A percentile compares a stretch with the other conserved stretches of the same genome.
These are phyloP conservation scores for Xylariaceae sp. DNA, from an alignment of 2,329 filamentous ascomycete species.

Conservation along the genomic window DNA sequence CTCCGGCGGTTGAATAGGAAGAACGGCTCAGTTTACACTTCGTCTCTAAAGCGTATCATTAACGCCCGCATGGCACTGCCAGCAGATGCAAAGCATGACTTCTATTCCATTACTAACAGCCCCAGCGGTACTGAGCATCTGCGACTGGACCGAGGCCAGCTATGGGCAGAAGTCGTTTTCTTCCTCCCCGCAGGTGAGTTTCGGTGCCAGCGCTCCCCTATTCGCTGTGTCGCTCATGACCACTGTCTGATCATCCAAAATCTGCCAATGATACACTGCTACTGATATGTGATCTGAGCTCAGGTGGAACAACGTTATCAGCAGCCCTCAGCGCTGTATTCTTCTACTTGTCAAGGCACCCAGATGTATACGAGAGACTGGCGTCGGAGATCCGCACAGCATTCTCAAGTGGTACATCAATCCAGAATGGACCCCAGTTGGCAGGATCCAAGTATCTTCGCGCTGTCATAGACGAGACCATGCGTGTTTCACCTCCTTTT, in stretches of 20 bases:
- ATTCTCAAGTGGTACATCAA: neutral
- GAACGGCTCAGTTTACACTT: no score
- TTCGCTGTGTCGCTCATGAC: no score
- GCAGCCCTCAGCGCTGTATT: neutral
- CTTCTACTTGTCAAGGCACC: conserved; percentile 7
- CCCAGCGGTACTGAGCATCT: no score
- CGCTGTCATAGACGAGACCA: conserved; percentile 9
- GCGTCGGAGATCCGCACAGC: conserved; percentile 2
- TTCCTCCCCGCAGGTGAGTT: neutral
- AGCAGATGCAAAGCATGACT: no score
- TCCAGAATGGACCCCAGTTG: conserved; percentile 4
- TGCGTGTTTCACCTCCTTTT: conserved; percentile 4
- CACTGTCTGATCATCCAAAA: no score
- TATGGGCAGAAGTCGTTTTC: neutral
- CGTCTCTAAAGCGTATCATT: no score
- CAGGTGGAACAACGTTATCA: neutral
- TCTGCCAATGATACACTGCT: no score
- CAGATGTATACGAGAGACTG: neutral
- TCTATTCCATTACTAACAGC: no score
- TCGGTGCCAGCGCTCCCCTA: no score
- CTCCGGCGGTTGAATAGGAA: no score
- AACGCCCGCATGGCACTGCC: no score
- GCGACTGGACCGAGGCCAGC: neutral
- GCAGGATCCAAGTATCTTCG: conserved; percentile 6
- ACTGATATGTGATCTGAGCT: no score